Conservation (phyloP, 164 flowering plant genomes). For the Tetracentron sinense region DNA sequence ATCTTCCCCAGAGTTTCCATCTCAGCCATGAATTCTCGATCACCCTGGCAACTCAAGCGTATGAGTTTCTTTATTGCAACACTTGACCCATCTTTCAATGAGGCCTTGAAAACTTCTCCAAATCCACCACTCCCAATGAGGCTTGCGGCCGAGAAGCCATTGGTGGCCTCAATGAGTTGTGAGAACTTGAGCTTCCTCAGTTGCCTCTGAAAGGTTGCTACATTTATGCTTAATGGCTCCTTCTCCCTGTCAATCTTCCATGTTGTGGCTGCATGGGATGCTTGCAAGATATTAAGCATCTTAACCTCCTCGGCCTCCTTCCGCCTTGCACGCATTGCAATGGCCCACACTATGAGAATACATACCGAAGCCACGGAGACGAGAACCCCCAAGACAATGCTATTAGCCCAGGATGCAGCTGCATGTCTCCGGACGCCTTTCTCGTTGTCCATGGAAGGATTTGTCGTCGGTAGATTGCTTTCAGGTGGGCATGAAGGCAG, state of each 20-base stretch:
- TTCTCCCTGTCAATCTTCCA: conserved; percentile 87
- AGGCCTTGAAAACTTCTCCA: conserved; percentile 71
- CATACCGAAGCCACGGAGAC: conserved; percentile 62
- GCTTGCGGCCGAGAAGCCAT: conserved; percentile 68
- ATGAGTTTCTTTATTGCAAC: conserved; percentile 73
- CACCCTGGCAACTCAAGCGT: conserved; percentile 58
- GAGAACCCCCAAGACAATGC: conserved; percentile 64
- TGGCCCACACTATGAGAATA: conserved; percentile 66
- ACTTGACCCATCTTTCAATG: conserved; percentile 60
- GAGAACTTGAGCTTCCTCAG: conserved; percentile 62
- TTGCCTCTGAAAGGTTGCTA: conserved; percentile 68
- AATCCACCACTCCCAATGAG: conserved; percentile 69
- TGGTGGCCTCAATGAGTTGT: conserved; percentile 66
- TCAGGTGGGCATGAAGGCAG: conserved; percentile 51
- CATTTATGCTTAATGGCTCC: conserved; percentile 78
- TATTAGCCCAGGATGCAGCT: conserved; percentile 70
- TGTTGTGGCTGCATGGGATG: conserved; percentile 67
- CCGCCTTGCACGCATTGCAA: conserved; percentile 61
- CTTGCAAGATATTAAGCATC: conserved; percentile 68
- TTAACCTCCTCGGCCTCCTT: conserved; percentile 58
- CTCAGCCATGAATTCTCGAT: conserved; percentile 76
- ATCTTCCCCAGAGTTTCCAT: conserved; percentile 79
- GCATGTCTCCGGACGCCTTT: conserved; percentile 15
- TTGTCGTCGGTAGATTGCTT: conserved; percentile 16
- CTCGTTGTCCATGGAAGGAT: conserved; percentile 8